These are phyloP conservation scores for Macadamia tetraphylla DNA, from an alignment of 164 flowering plant genomes.

Conservation along the genomic window DNA sequence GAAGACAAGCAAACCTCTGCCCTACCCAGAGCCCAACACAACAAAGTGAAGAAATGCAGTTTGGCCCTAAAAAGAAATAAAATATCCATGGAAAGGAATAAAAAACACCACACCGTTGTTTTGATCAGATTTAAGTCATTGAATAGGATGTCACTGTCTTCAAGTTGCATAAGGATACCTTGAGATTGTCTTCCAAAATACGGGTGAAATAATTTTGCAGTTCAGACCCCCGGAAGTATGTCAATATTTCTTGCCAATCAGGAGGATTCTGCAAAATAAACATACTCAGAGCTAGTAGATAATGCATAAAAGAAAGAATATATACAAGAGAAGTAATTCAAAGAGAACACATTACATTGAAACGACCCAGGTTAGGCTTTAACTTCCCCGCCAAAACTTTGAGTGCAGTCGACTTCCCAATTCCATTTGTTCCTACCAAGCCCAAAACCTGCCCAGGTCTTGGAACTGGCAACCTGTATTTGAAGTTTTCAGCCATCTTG, in stretches of 20 bases:
- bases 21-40: too few relatives aligned
- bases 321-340: not conserved
- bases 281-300: not conserved
- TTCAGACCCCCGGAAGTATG: conserved; percentile 94
- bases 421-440: conserved; percentile 97
- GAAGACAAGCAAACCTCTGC: too few relatives aligned
- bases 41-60: too few relatives aligned
- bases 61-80: too few relatives aligned
- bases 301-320: not conserved
- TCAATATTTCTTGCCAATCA: conserved; percentile 97
- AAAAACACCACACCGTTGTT: too few relatives aligned
- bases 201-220: conserved; percentile 97
- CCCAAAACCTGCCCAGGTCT: conserved; percentile 99
- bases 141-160: too few relatives aligned
- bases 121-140: too few relatives aligned
- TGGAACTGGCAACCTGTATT: conserved; percentile 88
- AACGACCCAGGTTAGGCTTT: conserved; percentile 98
- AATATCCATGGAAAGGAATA: too few relatives aligned
- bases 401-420: conserved; percentile 97
- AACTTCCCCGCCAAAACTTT: conserved; percentile 95
- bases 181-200: conserved; percentile 88
- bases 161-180: conserved; percentile 34
- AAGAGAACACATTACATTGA: conserved; percentile 44
- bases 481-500: conserved; percentile 4
- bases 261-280: conserved; percentile 80